A percentile compares a stretch with the other conserved stretches of the same genome.
Evolutionary conservation across 257 asterid species (phyloP).

Genomic region (Solanum peruvianum): DNA sequence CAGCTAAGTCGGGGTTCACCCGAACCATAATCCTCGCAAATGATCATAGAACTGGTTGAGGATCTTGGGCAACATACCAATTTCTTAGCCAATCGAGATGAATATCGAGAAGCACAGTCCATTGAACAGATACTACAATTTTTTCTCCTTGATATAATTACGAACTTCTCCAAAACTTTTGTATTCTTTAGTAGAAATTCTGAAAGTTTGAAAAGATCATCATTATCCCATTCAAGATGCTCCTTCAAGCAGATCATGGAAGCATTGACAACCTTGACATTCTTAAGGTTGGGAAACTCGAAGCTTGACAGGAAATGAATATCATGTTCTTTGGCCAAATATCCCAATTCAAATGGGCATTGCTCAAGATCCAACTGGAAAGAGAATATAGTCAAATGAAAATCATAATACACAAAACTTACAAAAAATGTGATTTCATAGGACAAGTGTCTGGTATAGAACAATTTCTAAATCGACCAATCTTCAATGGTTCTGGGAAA

Average conservation of each 20-base stretch:
- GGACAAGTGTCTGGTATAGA: neutral
- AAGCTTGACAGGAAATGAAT: neutral
- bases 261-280: neutral
- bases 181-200: neutral
- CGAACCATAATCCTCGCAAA: neutral
- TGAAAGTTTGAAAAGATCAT: neutral
- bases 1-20: no score
- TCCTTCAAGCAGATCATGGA: neutral
- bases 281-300: neutral
- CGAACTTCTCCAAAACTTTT: neutral
- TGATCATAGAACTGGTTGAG: neutral
- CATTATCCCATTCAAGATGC: neutral
- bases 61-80: neutral
- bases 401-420: neutral
- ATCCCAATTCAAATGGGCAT: neutral
- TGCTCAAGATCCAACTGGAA: neutral
- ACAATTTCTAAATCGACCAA: neutral
- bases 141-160: neutral
- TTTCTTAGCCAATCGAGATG: neutral
- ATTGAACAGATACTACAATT: neutral
- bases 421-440: neutral
- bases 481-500: neutral
- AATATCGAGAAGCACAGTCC: neutral
- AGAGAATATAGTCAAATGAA: neutral
- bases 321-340: neutral